phyloP scores from a whole-genome alignment of 495 filamentous ascomycete genomes.

The Clohesyomyces aquaticus region DNA sequence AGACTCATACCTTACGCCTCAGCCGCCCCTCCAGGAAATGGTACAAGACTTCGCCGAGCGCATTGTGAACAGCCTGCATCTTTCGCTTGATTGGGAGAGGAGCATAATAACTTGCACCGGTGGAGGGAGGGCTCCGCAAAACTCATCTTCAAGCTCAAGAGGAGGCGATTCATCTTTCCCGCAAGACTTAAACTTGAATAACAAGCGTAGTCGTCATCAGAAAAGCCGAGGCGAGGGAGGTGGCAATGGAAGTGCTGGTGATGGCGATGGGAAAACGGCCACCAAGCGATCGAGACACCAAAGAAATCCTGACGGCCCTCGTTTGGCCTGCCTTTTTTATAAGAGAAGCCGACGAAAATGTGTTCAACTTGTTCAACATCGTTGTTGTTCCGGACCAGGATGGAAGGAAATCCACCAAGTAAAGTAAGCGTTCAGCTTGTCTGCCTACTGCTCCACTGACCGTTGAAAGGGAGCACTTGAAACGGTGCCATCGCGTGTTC shows the following conservation, averaged over 20 bases:
- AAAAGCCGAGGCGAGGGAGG: not conserved
- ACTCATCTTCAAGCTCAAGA: not conserved
- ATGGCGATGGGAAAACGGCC: not conserved
- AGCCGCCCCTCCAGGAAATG: not conserved
- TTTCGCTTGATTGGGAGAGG: not conserved
- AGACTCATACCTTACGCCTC: not conserved
- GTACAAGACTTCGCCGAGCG: not conserved
- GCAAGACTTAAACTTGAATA: not conserved
- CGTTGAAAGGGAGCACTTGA: not conserved
- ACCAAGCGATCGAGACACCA: not conserved
- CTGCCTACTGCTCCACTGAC: not conserved
- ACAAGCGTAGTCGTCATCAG: not conserved
- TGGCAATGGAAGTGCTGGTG: not conserved
- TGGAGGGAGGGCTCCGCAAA: not conserved
- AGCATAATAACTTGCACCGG: not conserved
- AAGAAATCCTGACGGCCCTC: not conserved
- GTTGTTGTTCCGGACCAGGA: not conserved
- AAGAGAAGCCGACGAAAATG: not conserved
- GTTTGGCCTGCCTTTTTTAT: not conserved
- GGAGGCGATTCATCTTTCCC: not conserved
- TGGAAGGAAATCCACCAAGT: not conserved
- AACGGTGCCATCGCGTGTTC: not conserved
- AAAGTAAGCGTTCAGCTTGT: not conserved
- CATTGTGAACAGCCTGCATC: not conserved
- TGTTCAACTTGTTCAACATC: not conserved